phyloP scores from a whole-genome alignment of 345 rosid genomes.

The Lepidium africanum region DNA sequence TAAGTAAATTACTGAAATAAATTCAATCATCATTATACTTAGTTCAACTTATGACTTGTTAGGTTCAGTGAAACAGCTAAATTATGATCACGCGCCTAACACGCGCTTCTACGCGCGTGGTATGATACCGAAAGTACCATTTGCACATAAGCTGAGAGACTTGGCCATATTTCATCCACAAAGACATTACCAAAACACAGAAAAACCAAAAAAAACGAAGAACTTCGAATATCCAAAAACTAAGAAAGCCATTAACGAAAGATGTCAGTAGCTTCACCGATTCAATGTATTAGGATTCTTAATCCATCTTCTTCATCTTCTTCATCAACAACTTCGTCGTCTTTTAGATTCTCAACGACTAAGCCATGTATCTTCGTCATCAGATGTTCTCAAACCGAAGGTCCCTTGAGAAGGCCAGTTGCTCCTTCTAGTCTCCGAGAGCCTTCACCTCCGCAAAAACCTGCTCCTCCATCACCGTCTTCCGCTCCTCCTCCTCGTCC shows the following conservation, averaged over 20 bases:
- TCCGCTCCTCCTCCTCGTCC: slow-evolving; percentile 28
- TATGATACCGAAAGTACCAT: not conserved
- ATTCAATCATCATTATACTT: not conserved
- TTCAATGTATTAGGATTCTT: slow-evolving; percentile 53
- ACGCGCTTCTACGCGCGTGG: slow-evolving; percentile 8
- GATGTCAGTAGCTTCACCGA: slow-evolving; percentile 65
- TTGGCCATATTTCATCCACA: slow-evolving; percentile 32
- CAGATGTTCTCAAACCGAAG: slow-evolving; percentile 73
- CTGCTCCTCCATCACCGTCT: slow-evolving; percentile 36
- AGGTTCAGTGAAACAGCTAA: not conserved
- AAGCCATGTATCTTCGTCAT: slow-evolving; percentile 40
- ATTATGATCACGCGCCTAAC: not conserved
- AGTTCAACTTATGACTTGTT: not conserved
- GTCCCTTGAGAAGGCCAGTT: slow-evolving; percentile 83
- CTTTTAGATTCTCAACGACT: slow-evolving; percentile 38
- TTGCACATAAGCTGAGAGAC: slow-evolving; percentile 21
- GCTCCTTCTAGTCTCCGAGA: slow-evolving; percentile 57
- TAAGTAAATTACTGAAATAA: not conserved
- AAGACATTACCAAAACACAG: slow-evolving; percentile 16
- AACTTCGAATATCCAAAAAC: not conserved
- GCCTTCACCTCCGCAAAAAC: slow-evolving; percentile 37
- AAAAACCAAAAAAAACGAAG: not conserved
- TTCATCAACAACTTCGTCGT: slow-evolving; percentile 27
- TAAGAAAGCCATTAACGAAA: not conserved
- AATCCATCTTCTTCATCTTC: slow-evolving; percentile 45